Evolutionary conservation across 2,329 filamentous ascomycete genomes (phyloP).

Genomic region (Trichoderma atrobrunneum): DNA sequence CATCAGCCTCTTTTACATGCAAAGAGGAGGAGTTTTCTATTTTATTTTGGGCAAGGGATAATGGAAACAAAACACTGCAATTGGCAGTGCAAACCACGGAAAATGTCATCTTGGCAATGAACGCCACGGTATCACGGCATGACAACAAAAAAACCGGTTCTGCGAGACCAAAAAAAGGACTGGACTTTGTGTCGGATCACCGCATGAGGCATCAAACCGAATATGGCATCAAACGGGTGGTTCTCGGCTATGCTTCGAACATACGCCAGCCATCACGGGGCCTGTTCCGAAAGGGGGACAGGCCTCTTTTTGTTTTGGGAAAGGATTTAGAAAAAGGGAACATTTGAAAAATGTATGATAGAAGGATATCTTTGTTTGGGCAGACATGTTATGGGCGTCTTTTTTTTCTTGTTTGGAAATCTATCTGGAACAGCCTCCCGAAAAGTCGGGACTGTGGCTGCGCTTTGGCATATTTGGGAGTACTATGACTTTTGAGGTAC

Average conservation of each 20-base stretch:
- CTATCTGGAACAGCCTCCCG: background rate
- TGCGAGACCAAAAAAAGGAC: background rate
- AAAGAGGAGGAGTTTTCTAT: background rate
- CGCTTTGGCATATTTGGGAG: constrained; percentile 11
- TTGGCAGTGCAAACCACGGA: background rate
- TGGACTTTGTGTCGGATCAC: background rate
- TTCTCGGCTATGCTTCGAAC: background rate
- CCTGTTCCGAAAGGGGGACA: constrained; percentile 8
- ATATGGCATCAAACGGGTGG: background rate
- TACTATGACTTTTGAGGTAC: constrained; percentile 9
- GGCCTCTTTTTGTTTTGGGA: background rate
- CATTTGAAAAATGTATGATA: constrained; percentile 18
- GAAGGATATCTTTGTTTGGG: constrained; percentile 15
- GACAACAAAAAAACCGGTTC: background rate
- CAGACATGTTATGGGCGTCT: constrained; percentile 6
- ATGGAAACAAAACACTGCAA: background rate
- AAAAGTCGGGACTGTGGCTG: constrained; percentile 7
- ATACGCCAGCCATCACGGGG: background rate
- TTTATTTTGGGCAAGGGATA: constrained; percentile 4
- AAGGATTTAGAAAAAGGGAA: constrained; percentile 16
- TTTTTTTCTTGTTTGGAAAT: background rate
- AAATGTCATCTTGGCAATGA: background rate
- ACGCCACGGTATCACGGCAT: constrained; percentile 11
- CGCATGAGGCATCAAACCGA: background rate
- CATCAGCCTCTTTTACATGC: constrained; percentile 13